Percentiles rank a stretch among this genome's conserved stretches.
phyloP scores from a whole-genome alignment of 2,329 filamentous ascomycete genomes.

The Colletotrichum sp. region DNA sequence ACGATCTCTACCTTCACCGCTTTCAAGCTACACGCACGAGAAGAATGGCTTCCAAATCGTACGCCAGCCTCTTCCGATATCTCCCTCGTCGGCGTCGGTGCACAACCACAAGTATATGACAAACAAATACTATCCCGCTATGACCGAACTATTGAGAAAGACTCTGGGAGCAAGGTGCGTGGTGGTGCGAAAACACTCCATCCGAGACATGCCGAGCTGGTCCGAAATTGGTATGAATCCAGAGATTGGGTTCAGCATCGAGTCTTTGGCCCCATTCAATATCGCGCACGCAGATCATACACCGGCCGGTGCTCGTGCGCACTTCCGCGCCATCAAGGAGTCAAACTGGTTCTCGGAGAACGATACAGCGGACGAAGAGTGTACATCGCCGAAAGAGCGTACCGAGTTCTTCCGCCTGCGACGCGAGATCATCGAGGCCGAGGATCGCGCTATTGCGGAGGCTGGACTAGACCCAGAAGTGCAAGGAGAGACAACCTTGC shows the following conservation, averaged over 20 bases:
- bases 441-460: constrained; percentile 1
- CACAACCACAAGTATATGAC: not conserved
- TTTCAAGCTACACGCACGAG: not conserved
- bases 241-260: not conserved
- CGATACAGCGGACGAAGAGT: not conserved
- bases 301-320: not conserved
- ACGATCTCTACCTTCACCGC: not conserved
- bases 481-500: not conserved
- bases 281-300: constrained; percentile 12
- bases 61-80: not conserved
- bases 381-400: not conserved
- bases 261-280: not conserved
- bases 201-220: constrained; percentile 2
- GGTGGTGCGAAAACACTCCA: constrained; percentile 2
- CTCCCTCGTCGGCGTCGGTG: not conserved
- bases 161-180: not conserved
- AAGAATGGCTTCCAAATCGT: constrained; percentile 1
- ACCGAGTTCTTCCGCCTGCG: not conserved
- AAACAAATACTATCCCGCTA: not conserved
- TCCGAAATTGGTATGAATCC: not conserved
- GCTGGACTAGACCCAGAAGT: not conserved
- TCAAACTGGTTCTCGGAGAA: not conserved
- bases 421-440: not conserved
- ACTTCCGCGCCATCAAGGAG: constrained; percentile 7
- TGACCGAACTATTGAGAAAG: not conserved